Evolutionary conservation across 345 rosid genomes (phyloP).

Genomic region (Clausena lansium): DNA sequence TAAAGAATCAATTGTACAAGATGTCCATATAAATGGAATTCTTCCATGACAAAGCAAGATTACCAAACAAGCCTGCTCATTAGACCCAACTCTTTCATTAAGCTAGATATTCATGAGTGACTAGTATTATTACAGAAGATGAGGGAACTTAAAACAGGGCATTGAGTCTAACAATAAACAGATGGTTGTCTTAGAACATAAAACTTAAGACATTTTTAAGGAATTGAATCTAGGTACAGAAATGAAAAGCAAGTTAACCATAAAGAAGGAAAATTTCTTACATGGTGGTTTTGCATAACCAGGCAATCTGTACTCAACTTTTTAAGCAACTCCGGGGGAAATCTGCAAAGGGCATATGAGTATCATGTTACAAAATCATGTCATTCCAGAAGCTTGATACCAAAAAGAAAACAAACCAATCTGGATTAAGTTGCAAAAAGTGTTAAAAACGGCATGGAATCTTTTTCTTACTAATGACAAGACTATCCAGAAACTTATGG

Average conservation of each 20-base stretch:
- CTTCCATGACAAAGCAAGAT: background rate
- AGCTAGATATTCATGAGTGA: background rate
- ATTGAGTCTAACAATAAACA: background rate
- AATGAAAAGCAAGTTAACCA: background rate
- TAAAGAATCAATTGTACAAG: background rate
- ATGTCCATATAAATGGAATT: background rate
- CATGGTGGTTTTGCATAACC: constrained; percentile 91
- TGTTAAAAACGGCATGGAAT: background rate
- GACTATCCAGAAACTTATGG: background rate
- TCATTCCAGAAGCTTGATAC: background rate
- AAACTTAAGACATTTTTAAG: background rate
- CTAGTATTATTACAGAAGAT: background rate
- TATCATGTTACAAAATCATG: background rate
- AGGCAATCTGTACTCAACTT: constrained; percentile 75
- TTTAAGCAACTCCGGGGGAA: constrained; percentile 58
- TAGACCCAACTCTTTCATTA: background rate
- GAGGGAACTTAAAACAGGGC: background rate
- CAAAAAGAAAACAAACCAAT: background rate
- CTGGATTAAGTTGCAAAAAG: background rate
- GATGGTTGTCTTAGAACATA: background rate
- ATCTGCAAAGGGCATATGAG: constrained; percentile 37
- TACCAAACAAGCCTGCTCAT: background rate
- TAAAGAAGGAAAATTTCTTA: too few species aligned
- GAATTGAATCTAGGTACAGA: too few species aligned
- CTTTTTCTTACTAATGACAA: background rate